These are phyloP conservation scores for Elsinoe fawcettii DNA, from an alignment of 2,329 filamentous ascomycete genomes.

Conservation along the genomic window DNA sequence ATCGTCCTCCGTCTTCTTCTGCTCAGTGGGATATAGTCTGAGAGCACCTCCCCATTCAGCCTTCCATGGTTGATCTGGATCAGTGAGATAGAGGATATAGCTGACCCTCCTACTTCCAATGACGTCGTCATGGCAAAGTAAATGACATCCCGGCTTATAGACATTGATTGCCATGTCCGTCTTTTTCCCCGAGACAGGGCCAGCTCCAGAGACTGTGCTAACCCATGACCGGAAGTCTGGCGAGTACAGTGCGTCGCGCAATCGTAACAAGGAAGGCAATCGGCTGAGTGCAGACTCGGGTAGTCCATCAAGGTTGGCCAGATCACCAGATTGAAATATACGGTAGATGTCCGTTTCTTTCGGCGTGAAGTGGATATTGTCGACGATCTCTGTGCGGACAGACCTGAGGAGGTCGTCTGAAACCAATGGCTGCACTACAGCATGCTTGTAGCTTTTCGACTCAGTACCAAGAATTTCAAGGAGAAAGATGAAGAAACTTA, in stretches of 20 bases:
- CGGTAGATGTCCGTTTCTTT: conserved; percentile 99
- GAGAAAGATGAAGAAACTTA: conserved; percentile 20
- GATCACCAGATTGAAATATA: conserved; percentile 95
- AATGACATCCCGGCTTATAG: conserved; percentile 90
- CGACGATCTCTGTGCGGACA: conserved; percentile 74
- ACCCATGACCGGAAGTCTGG: conserved; percentile 82
- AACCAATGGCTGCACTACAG: conserved; percentile 76
- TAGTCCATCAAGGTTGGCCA: conserved; percentile 92
- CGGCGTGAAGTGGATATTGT: conserved; percentile 89
- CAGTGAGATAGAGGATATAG: conserved; percentile 93
- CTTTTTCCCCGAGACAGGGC: conserved; percentile 81
- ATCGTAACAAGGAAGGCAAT: conserved; percentile 76
- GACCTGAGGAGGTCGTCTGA: conserved; percentile 72
- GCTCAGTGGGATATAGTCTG: conserved; percentile 69
- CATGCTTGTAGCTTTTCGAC: conserved; percentile 67
- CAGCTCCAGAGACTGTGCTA: conserved; percentile 75
- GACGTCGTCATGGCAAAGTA: conserved; percentile 96
- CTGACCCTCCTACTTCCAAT: conserved; percentile 94
- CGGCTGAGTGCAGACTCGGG: conserved; percentile 78
- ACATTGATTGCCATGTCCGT: conserved; percentile 99
- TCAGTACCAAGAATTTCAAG: not conserved
- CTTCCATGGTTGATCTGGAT: conserved; percentile 86
- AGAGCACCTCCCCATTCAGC: conserved; percentile 87
- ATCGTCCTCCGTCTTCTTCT: conserved; percentile 54
- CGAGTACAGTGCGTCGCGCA: conserved; percentile 95